phyloP scores from a whole-genome alignment of 1,139 yeast genomes.

The Eremothecium gossypii region DNA sequence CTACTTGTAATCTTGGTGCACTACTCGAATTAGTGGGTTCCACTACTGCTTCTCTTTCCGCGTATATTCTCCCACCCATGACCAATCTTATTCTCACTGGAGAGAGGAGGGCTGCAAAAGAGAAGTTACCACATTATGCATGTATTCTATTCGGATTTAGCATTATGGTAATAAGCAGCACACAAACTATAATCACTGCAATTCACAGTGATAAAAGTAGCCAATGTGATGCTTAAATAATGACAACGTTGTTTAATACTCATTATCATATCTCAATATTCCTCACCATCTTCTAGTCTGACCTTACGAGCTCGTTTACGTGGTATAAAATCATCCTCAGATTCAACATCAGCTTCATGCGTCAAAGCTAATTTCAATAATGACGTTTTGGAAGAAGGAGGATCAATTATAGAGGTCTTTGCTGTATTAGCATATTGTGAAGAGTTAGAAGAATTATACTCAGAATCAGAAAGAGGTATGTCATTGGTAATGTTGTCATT shows the following conservation, averaged over 20 bases:
- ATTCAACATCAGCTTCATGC: not conserved
- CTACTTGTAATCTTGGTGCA: conserved; percentile 84
- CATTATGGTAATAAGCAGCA: conserved; percentile 72
- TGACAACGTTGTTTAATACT: not conserved
- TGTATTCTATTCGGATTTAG: conserved; percentile 65
- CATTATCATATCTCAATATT: not conserved
- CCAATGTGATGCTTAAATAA: conserved; percentile 33
- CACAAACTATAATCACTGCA: conserved; percentile 57
- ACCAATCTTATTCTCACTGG: conserved; percentile 64
- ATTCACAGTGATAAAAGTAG: conserved; percentile 34
- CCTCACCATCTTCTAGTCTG: conserved; percentile 1
- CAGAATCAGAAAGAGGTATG: too few relatives aligned
- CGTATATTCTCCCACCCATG: conserved; percentile 82
- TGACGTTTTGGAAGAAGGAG: too few relatives aligned
- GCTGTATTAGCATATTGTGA: too few relatives aligned
- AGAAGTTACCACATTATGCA: conserved; percentile 46
- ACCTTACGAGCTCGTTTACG: not conserved
- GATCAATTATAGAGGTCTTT: too few relatives aligned
- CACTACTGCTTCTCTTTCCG: conserved; percentile 86
- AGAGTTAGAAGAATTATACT: too few relatives aligned
- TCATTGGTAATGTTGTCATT: too few relatives aligned
- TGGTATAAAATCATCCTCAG: not conserved
- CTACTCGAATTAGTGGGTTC: conserved; percentile 87
- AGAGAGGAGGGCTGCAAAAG: conserved; percentile 36
- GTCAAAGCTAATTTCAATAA: too few relatives aligned